Evolutionary conservation across 371 early-diverging fungal genomes (phyloP), one percentile per base, ranked within the genome.

Genomic region (Mortierella sp.): DNA sequence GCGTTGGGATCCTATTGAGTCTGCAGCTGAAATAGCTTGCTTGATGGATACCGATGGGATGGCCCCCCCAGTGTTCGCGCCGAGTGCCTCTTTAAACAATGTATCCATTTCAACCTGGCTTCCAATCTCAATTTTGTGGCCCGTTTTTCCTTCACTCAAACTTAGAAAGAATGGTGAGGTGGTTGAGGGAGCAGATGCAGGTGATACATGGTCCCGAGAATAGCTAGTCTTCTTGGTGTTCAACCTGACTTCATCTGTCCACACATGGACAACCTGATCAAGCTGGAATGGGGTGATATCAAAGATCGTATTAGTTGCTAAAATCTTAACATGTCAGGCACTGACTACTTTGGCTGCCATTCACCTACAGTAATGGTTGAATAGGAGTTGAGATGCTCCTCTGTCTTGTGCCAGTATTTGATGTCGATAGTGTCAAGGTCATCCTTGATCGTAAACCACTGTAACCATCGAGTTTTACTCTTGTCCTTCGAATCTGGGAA

Each of bases 341-440:
- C 19, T 43, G 46, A 59, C 4, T 59, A 3, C 43, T 45, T 7
- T 25, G 45, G 26, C 16, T 51, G 48, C n/a, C 14, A 11, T 1
- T 19, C 26, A 30, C 23, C 61, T 72, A 77, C 79, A 25, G 66
- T 63, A 7, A 77, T 62, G n/a, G 47, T 11, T 5, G 69, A 52
- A 64, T 66, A 72, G 2, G 48, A n/a, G 15, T 56, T 23, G 21
- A 72, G 25, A 60, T 72, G 70, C 23, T 79, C 80, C 25, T 66
- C 60, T 6, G 73, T 63, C 46, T 70, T 72, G 62, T 79, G 73
- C 80, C 80, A 79, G n/a, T 70, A 59, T 46, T 72, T 67, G 52
- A 79, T 64, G 18, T 73, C 80, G 51, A 73, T 73, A 4, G 73
- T 79, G n/a, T 69, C 74, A 4, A 19, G 43, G 15, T 79, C 74